Percentiles rank a stretch among this genome's conserved stretches.
Evolutionary conservation across 495 filamentous ascomycete genomes (phyloP).

Genomic region (Chlorociboria aeruginascens): DNA sequence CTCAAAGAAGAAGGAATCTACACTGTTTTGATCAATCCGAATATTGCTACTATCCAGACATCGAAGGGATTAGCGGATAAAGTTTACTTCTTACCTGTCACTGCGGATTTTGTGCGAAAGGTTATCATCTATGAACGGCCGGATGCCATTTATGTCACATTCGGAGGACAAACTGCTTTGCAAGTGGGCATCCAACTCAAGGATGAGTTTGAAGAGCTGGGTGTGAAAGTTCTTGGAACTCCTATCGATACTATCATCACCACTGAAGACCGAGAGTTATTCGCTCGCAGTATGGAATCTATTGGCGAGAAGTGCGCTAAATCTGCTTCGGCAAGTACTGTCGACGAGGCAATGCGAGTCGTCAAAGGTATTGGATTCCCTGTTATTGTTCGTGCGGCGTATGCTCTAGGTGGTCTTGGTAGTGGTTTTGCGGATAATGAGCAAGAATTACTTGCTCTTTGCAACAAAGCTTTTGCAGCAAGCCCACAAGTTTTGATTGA

Average conservation of each 20-base stretch:
- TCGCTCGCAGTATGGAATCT: conserved; percentile 95
- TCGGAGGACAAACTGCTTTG: conserved; percentile 90
- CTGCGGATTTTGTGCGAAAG: conserved; percentile 92
- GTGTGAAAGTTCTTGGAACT: conserved; percentile 88
- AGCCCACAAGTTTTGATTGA: conserved; percentile 95
- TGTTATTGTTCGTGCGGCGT: conserved; percentile 93
- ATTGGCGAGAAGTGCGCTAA: conserved; percentile 97
- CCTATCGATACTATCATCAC: conserved; percentile 97
- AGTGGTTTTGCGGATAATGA: conserved; percentile 93
- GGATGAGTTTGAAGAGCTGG: conserved; percentile 83
- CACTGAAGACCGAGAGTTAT: conserved; percentile 93
- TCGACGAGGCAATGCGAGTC: conserved; percentile 73
- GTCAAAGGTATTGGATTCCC: conserved; percentile 89
- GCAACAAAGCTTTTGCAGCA: conserved; percentile 85
- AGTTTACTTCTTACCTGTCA: conserved; percentile 96
- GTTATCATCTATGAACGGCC: conserved; percentile 87
- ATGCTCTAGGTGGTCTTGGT: conserved; percentile 88
- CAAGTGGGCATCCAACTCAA: conserved; percentile 93
- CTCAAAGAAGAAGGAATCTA: conserved; percentile 91
- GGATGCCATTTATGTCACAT: conserved; percentile 92
- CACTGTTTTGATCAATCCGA: conserved; percentile 94
- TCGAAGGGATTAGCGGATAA: conserved; percentile 95
- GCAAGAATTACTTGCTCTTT: conserved; percentile 77
- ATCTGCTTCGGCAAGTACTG: conserved; percentile 77
- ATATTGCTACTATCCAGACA: conserved; percentile 97